Evolutionary conservation across 768 basidiomycete species (phyloP).

Genomic region (Amanita molliuscula): DNA sequence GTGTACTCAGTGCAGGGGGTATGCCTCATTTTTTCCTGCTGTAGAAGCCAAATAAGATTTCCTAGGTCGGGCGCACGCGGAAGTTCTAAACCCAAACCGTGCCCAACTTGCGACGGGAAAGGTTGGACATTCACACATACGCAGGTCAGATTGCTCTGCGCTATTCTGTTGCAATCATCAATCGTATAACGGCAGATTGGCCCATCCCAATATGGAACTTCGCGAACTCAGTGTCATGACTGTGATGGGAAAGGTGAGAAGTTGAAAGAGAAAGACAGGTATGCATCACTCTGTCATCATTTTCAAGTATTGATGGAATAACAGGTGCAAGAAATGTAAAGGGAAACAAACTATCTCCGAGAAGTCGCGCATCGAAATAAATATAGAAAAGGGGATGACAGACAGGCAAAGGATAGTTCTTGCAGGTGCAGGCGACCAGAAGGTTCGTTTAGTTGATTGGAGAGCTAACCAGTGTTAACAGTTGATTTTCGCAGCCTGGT

Average conservation of each 20-base stretch:
- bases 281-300: constrained; percentile 10
- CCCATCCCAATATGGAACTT: constrained; percentile 36
- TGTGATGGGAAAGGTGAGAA: constrained; percentile 64
- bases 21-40: constrained; percentile 8
- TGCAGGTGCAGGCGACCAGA: constrained; percentile 86
- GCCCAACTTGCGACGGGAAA: constrained; percentile 74
- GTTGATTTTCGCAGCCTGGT: constrained; percentile 47
- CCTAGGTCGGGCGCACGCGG: constrained; percentile 72
- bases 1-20: constrained; percentile 80
- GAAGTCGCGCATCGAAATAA: constrained; percentile 82
- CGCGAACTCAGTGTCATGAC: constrained; percentile 51
- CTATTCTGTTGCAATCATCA: neutral
- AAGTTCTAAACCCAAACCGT: constrained; percentile 76
- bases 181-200: constrained; percentile 22
- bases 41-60: constrained; percentile 7
- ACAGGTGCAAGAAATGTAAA: constrained; percentile 93
- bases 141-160: constrained; percentile 21
- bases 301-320: constrained; percentile 3
- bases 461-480: neutral
- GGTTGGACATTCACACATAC: constrained; percentile 60
- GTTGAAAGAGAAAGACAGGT: constrained; percentile 80
- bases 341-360: constrained; percentile 77
- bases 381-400: constrained; percentile 79
- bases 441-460: constrained; percentile 32
- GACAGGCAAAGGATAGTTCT: constrained; percentile 81